Conservation (phyloP, 2,329 filamentous ascomycete species). For the Lasiodiplodia theobromae region DNA sequence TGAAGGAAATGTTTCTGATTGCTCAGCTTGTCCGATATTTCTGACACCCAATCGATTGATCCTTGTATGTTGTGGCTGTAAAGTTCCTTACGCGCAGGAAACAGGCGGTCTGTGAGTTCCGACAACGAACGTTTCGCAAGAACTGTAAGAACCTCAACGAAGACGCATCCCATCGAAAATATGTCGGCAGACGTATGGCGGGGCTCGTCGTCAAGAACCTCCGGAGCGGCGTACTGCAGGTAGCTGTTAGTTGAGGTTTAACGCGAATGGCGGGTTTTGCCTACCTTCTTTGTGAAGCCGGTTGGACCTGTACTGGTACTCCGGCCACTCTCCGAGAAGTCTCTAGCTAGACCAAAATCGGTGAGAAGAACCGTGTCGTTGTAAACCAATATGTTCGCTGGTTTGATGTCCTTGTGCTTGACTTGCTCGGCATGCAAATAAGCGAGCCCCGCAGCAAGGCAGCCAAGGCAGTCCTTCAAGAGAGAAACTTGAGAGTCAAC, state of each 20-base stretch:
- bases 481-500: background rate
- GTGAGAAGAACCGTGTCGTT: conserved; percentile 35
- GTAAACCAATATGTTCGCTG: conserved; percentile 33
- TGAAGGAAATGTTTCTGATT: no score
- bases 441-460: conserved; percentile 29
- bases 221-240: no score
- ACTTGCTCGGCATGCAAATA: conserved; percentile 34
- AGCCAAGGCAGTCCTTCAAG: conserved; percentile 32
- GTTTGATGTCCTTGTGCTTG: conserved; percentile 35
- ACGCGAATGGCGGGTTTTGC: no score
- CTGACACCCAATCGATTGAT: no score
- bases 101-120: no score
- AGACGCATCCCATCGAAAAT: background rate
- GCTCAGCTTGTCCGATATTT: no score
- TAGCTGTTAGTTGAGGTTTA: no score
- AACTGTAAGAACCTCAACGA: background rate
- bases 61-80: no score
- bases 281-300: background rate
- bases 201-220: background rate
- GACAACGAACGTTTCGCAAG: background rate
- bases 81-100: no score
- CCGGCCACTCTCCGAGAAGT: conserved; percentile 29
- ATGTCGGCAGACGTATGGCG: background rate
- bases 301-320: conserved; percentile 28
- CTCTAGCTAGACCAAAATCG: conserved; percentile 41